phyloP scores from a whole-genome alignment of 2,329 filamentous ascomycete species.

The Arthrobotrys megalospora region DNA sequence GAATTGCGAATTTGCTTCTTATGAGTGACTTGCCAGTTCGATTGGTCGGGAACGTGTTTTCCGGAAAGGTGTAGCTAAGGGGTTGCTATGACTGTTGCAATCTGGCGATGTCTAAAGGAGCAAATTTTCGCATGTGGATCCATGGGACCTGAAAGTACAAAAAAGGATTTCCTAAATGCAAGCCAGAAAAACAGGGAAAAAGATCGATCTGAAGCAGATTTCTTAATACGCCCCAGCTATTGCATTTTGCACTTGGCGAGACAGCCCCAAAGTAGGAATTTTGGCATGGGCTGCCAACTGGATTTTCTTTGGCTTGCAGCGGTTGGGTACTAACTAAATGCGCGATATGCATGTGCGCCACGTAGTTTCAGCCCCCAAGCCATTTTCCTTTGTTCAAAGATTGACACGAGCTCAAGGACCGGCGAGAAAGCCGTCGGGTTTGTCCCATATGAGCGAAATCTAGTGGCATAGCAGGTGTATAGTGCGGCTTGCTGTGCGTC shows the following conservation, averaged over 20 bases:
- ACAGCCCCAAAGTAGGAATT: constrained; percentile 29
- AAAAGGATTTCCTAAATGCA: constrained; percentile 12
- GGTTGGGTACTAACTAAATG: constrained; percentile 49
- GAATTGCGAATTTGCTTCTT: constrained; percentile 61
- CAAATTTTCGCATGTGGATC: not conserved
- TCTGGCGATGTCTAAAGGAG: constrained; percentile 30
- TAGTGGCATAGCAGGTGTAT: constrained; percentile 29
- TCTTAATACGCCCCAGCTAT: constrained; percentile 52
- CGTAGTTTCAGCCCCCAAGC: constrained; percentile 60
- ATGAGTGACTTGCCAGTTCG: constrained; percentile 15
- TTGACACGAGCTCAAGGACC: constrained; percentile 37
- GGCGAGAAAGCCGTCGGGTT: constrained; percentile 26
- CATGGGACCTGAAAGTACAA: not conserved
- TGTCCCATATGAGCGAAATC: constrained; percentile 43
- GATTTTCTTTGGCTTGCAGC: constrained; percentile 40
- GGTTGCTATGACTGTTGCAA: constrained; percentile 32
- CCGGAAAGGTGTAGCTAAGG: constrained; percentile 6
- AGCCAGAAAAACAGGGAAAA: constrained; percentile 22
- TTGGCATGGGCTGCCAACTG: constrained; percentile 35
- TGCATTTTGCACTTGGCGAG: constrained; percentile 51
- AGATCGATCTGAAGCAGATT: constrained; percentile 58
- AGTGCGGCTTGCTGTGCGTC: constrained; percentile 32
- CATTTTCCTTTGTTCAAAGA: constrained; percentile 57
- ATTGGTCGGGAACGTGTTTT: constrained; percentile 44
- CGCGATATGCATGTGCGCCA: constrained; percentile 59